Percentiles rank a stretch among this genome's conserved stretches.
These are phyloP conservation scores for Terfezia boudieri DNA, from an alignment of 495 filamentous ascomycete species.

Conservation along the genomic window DNA sequence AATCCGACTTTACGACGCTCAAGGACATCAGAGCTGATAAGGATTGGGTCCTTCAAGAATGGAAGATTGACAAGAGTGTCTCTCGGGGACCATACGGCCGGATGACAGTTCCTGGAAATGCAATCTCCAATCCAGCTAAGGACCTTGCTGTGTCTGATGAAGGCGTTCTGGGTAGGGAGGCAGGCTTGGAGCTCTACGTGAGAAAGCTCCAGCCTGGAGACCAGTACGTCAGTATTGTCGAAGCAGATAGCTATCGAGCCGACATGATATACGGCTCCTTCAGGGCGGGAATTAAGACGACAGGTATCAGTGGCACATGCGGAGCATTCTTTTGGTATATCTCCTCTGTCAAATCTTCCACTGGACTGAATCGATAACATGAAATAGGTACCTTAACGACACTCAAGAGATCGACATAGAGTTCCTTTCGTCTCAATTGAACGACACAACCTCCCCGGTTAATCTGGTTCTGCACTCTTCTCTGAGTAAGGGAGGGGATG, in stretches of 20 bases:
- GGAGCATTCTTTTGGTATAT: conserved; percentile 55
- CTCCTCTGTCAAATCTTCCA: not conserved
- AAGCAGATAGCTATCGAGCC: conserved; percentile 32
- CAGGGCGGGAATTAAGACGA: conserved; percentile 40
- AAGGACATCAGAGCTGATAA: conserved; percentile 26
- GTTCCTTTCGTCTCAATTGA: conserved; percentile 40
- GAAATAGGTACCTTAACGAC: conserved; percentile 38
- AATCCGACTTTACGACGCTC: conserved; percentile 44
- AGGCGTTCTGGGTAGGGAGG: conserved; percentile 26
- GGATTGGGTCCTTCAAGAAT: conserved; percentile 41
- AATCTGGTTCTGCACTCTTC: conserved; percentile 55
- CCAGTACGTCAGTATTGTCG: conserved; percentile 34
- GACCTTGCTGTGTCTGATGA: conserved; percentile 21
- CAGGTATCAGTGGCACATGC: conserved; percentile 39
- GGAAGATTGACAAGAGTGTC: conserved; percentile 30
- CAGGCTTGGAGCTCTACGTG: conserved; percentile 39
- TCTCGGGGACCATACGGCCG: conserved; percentile 46
- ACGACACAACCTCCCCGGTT: conserved; percentile 31
- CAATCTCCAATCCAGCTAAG: conserved; percentile 30
- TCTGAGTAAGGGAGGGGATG: conserved; percentile 32
- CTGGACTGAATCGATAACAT: conserved; percentile 4
- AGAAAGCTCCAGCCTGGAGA: conserved; percentile 23
- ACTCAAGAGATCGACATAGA: conserved; percentile 65
- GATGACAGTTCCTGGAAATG: conserved; percentile 30
- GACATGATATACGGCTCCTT: conserved; percentile 46